Conservation (phyloP, 768 basidiomycete genomes). For the Tricholoma sp. region DNA sequence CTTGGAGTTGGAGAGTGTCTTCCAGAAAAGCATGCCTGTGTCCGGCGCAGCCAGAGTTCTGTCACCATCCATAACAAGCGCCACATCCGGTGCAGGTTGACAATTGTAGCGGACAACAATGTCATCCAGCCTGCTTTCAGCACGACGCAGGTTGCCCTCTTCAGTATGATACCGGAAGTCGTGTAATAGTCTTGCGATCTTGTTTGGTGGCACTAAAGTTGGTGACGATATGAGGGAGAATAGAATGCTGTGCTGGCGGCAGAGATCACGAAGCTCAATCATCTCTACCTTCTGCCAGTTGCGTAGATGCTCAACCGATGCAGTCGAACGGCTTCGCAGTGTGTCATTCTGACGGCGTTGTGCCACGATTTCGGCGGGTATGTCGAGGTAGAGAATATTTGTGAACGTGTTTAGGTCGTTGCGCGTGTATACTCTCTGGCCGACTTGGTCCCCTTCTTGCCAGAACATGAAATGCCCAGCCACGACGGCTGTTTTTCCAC, state of each 20-base stretch:
- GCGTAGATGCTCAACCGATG: neutral
- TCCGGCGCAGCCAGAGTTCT: neutral
- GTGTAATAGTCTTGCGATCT: neutral
- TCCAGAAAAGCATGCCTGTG: neutral
- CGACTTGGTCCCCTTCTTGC: neutral
- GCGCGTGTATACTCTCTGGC: neutral
- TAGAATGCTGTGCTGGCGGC: conserved; percentile 1
- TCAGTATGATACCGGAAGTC: neutral
- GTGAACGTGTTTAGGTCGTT: neutral
- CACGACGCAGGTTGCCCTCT: neutral
- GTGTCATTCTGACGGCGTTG: neutral
- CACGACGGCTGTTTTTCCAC: neutral
- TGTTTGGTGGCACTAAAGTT: neutral
- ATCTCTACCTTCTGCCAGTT: conserved; percentile 1
- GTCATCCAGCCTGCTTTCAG: conserved; percentile 1
- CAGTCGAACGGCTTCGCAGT: neutral
- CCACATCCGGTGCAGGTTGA: neutral
- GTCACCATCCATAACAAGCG: conserved; percentile 1
- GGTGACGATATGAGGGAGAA: neutral
- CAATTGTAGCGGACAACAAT: neutral
- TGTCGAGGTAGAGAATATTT: conserved; percentile 1
- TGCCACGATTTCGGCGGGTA: neutral
- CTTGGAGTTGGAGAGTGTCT: neutral
- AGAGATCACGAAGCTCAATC: neutral
- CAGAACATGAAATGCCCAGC: conserved; percentile 1